Evolutionary conservation across 345 rosid genomes (phyloP).

Genomic region (Dipteronia sinensis): DNA sequence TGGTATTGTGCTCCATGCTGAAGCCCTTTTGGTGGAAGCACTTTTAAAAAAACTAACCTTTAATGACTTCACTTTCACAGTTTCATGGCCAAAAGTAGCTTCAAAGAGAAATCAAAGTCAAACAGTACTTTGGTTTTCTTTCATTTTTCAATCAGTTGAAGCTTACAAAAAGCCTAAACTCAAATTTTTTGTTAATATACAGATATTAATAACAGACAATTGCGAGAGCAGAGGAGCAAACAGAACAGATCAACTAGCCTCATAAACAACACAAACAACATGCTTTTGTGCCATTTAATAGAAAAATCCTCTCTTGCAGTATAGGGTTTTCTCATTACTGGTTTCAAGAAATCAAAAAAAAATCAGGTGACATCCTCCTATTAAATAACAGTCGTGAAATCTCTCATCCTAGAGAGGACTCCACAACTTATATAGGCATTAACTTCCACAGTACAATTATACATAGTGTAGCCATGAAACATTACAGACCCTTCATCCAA

Average conservation of each 20-base stretch:
- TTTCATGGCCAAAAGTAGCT: constrained; percentile 4
- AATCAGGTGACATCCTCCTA: neutral
- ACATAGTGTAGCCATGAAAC: neutral
- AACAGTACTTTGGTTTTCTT: neutral
- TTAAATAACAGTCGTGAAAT: neutral
- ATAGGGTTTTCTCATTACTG: neutral
- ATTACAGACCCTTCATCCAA: neutral
- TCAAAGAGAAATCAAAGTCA: neutral
- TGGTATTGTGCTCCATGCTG: neutral
- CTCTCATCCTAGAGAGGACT: neutral
- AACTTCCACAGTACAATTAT: neutral
- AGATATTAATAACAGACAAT: neutral
- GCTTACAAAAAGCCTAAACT: neutral
- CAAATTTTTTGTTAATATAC: neutral
- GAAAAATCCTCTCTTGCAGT: neutral
- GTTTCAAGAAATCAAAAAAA: neutral
- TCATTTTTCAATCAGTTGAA: neutral
- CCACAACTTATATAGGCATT: neutral
- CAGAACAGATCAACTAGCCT: neutral
- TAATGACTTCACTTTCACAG: neutral
- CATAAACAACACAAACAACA: neutral
- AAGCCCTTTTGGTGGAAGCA: neutral
- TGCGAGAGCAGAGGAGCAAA: neutral
- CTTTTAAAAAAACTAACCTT: neutral
- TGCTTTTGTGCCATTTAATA: neutral